A percentile compares a stretch with the other conserved stretches of the same genome.
Evolutionary conservation across 768 basidiomycete species (phyloP).

Genomic region (Tulasnella sp.): DNA sequence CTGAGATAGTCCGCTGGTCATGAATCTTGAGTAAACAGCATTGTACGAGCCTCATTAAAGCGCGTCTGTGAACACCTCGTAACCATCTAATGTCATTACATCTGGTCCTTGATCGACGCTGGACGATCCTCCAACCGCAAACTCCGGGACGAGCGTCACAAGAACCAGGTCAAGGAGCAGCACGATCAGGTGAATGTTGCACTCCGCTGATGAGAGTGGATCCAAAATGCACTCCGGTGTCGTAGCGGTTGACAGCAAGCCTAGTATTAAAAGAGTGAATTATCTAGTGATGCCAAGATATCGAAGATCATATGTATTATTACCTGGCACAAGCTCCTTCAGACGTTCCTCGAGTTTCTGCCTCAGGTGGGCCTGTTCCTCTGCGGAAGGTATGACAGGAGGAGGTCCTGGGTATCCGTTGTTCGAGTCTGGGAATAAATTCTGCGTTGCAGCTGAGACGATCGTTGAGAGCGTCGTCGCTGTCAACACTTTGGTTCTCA

Average conservation of each 20-base stretch:
- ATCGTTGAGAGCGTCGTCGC: constrained; percentile 41
- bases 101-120: background rate
- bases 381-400: constrained; percentile 60
- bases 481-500: constrained; percentile 45
- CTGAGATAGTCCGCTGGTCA: too few species aligned
- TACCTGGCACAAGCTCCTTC: constrained; percentile 32
- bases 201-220: constrained; percentile 47
- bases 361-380: constrained; percentile 58
- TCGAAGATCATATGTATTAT: constrained; percentile 4
- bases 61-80: too few species aligned
- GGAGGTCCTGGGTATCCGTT: constrained; percentile 67
- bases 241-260: constrained; percentile 36
- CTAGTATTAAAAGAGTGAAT: constrained; percentile 13
- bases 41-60: too few species aligned
- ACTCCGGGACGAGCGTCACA: constrained; percentile 67
- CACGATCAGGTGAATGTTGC: constrained; percentile 70
- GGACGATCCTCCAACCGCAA: constrained; percentile 33
- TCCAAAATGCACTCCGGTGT: constrained; percentile 38
- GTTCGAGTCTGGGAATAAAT: constrained; percentile 61
- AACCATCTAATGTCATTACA: too few species aligned
- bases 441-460: constrained; percentile 47
- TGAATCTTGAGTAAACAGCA: too few species aligned
- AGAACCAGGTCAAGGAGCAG: constrained; percentile 64
- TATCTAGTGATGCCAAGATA: constrained; percentile 25
- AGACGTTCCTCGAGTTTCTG: constrained; percentile 32